A percentile compares a stretch with the other conserved stretches of the same genome.
Conservation (phyloP, 2,329 filamentous ascomycete species). For the Microcera coccophila region DNA sequence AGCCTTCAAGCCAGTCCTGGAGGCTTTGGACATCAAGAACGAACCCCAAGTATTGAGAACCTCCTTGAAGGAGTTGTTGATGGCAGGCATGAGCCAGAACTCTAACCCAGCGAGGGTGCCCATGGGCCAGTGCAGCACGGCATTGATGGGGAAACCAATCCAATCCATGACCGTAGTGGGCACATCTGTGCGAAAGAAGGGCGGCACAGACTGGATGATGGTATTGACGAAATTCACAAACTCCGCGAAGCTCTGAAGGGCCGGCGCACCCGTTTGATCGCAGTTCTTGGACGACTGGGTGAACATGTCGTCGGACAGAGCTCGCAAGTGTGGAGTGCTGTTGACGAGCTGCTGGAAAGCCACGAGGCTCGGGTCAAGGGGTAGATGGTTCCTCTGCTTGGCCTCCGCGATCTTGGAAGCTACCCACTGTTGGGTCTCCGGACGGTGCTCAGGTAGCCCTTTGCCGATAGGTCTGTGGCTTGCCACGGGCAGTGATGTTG, state of each 20-base stretch:
- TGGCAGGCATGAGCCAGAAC: constrained; percentile 49
- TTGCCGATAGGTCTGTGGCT: background rate
- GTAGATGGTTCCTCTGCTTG: background rate
- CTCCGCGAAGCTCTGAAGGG: background rate
- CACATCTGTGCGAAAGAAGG: background rate
- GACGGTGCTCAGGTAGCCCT: background rate
- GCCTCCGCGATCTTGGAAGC: background rate
- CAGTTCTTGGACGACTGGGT: background rate
- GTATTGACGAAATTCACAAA: background rate
- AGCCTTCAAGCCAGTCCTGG: constrained; percentile 10
- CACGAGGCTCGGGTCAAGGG: background rate
- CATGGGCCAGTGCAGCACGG: constrained; percentile 58
- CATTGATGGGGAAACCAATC: constrained; percentile 54
- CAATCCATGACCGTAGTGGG: constrained; percentile 31
- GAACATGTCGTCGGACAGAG: background rate
- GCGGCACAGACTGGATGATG: background rate
- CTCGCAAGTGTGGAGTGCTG: background rate
- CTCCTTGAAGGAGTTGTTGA: constrained; percentile 50
- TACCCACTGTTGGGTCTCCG: background rate
- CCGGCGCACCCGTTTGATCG: background rate
- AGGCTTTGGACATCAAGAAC: constrained; percentile 23
- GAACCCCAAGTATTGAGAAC: constrained; percentile 46
- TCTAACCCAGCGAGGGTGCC: constrained; percentile 50
- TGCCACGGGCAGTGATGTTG: background rate
- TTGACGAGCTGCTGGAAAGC: background rate